phyloP scores from a whole-genome alignment of 2,329 filamentous ascomycete genomes.

The Pseudopyrenochaeta lycopersici region DNA sequence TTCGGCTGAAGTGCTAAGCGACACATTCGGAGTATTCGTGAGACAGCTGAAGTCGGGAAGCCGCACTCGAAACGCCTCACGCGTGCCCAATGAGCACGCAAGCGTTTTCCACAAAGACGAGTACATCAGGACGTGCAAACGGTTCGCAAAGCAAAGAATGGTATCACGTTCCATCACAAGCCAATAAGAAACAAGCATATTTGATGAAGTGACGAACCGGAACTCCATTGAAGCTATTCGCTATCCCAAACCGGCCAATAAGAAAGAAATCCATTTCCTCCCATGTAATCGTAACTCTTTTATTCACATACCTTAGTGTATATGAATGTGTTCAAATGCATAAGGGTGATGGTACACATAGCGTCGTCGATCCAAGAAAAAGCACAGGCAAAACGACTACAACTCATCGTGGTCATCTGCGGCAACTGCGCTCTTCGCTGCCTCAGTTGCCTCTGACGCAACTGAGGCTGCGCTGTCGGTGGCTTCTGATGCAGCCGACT shows the following conservation, averaged over 20 bases:
- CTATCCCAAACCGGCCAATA: constrained; percentile 27
- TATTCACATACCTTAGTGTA: constrained; percentile 27
- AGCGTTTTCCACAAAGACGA: neutral
- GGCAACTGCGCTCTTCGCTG: constrained; percentile 50
- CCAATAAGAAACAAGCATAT: neutral
- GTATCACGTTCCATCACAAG: neutral
- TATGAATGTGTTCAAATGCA: constrained; percentile 26
- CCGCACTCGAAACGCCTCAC: neutral
- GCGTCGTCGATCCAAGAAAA: constrained; percentile 22
- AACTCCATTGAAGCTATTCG: constrained; percentile 40
- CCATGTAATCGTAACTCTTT: constrained; percentile 35
- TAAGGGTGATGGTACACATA: constrained; percentile 29
- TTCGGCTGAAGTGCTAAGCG: constrained; percentile 9
- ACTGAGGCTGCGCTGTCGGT: constrained; percentile 38
- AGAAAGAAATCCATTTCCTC: constrained; percentile 22
- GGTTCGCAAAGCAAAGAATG: neutral
- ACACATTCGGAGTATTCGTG: constrained; percentile 1
- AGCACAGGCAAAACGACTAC: constrained; percentile 59
- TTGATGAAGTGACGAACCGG: constrained; percentile 28
- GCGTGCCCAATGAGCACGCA: neutral
- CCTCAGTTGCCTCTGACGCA: constrained; percentile 48
- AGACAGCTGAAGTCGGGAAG: constrained; percentile 12
- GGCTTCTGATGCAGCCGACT: constrained; percentile 47
- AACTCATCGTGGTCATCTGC: constrained; percentile 73
- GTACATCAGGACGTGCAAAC: neutral